Conservation (phyloP, 768 basidiomycete species). For the Solioccasus polychromus region DNA sequence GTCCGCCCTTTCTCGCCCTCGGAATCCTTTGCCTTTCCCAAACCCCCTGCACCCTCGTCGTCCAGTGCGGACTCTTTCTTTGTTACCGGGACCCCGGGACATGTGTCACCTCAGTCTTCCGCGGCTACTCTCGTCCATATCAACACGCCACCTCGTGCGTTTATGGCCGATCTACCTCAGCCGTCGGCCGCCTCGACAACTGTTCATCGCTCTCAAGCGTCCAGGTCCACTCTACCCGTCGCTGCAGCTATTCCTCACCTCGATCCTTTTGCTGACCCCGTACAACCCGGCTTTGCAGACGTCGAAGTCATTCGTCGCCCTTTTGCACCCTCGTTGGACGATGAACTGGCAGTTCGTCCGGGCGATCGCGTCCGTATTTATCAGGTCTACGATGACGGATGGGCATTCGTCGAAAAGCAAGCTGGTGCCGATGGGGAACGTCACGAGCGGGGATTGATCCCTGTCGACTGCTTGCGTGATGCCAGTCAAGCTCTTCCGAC, state of each 20-base stretch:
- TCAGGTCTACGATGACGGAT: conserved; percentile 65
- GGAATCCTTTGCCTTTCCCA: conserved; percentile 68
- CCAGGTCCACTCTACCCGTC: not conserved
- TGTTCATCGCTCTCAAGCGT: conserved; percentile 7
- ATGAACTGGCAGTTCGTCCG: conserved; percentile 53
- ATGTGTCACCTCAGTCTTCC: conserved; percentile 12
- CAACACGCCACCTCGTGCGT: conserved; percentile 14
- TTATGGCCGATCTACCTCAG: conserved; percentile 12
- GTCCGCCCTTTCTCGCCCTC: conserved; percentile 66
- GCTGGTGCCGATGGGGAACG: not conserved
- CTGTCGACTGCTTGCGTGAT: conserved; percentile 64
- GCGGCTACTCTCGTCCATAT: conserved; percentile 17
- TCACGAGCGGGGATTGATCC: conserved; percentile 51
- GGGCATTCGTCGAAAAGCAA: conserved; percentile 59
- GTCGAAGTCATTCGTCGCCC: conserved; percentile 53
- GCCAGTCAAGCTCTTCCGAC: conserved; percentile 43
- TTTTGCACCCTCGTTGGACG: conserved; percentile 52
- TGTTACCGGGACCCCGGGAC: not conserved
- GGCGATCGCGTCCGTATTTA: conserved; percentile 55
- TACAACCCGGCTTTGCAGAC: conserved; percentile 33
- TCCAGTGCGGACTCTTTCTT: not conserved
- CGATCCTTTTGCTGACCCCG: conserved; percentile 37
- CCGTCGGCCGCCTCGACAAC: conserved; percentile 14
- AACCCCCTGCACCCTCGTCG: conserved; percentile 42
- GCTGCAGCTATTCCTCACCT: conserved; percentile 13